Conservation (phyloP, 371 early-diverging fungal species). For the Saksenaea vasiformis region DNA sequence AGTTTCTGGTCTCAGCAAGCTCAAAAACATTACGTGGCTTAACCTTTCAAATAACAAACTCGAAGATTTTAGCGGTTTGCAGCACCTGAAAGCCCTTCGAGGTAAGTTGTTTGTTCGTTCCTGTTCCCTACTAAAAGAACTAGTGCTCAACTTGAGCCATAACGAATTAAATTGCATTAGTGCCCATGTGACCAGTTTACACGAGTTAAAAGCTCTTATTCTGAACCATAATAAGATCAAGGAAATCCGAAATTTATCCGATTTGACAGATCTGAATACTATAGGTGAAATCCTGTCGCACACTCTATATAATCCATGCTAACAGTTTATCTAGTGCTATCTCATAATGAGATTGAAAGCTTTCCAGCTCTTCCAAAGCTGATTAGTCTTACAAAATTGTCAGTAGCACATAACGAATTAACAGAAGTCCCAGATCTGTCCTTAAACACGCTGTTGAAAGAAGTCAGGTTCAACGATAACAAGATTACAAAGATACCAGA, state of each 20-base stretch:
- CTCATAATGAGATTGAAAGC: slow-evolving; percentile 73
- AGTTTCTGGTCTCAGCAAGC: slow-evolving; percentile 56
- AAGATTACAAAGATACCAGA: slow-evolving; percentile 68
- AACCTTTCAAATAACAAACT: slow-evolving; percentile 71
- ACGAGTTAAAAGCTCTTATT: slow-evolving; percentile 80
- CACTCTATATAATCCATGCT: background rate
- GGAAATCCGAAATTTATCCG: slow-evolving; percentile 63
- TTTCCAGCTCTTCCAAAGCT: slow-evolving; percentile 60
- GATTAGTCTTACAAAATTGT: slow-evolving; percentile 70
- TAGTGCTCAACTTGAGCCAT: slow-evolving; percentile 76
- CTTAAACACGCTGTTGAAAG: slow-evolving; percentile 59
- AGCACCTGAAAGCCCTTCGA: slow-evolving; percentile 58
- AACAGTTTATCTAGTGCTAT: slow-evolving; percentile 55
- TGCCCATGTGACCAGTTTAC: slow-evolving; percentile 54
- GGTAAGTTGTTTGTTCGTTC: slow-evolving; percentile 44
- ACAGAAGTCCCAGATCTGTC: slow-evolving; percentile 70
- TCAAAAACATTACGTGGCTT: slow-evolving; percentile 61
- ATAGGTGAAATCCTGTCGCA: slow-evolving; percentile 46
- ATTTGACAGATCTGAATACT: slow-evolving; percentile 68
- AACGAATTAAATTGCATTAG: slow-evolving; percentile 72
- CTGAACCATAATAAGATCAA: slow-evolving; percentile 76
- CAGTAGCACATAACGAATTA: slow-evolving; percentile 75
- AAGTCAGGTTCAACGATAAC: slow-evolving; percentile 81
- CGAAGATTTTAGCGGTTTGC: slow-evolving; percentile 61
- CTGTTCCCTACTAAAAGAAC: background rate